Percentiles rank a stretch among this genome's conserved stretches.
These are phyloP conservation scores for Suillus hirtellus DNA, from an alignment of 768 basidiomycete species.

Conservation along the genomic window DNA sequence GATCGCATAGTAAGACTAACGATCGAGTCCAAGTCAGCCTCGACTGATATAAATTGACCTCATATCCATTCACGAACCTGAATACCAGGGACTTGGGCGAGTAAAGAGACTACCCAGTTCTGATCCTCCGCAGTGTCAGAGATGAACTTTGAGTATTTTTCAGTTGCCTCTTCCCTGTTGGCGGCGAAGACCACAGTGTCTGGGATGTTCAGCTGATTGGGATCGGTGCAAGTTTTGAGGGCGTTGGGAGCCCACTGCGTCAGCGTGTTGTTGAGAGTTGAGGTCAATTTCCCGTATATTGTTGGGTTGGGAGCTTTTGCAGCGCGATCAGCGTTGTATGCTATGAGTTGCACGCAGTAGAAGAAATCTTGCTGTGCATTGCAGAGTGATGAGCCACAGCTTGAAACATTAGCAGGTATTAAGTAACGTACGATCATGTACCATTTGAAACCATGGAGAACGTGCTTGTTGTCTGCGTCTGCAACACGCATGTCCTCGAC, in stretches of 20 bases:
- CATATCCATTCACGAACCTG: constrained; percentile 8
- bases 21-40: not conserved
- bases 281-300: constrained; percentile 9
- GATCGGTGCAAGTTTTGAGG: constrained; percentile 11
- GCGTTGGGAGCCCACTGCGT: constrained; percentile 8
- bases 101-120: constrained; percentile 14
- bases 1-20: constrained; percentile 1
- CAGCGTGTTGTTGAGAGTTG: constrained; percentile 4
- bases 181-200: constrained; percentile 12
- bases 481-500: constrained; percentile 12
- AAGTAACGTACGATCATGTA: constrained; percentile 12
- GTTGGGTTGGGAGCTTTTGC: constrained; percentile 12
- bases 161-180: constrained; percentile 5
- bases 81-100: constrained; percentile 18
- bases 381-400: not conserved
- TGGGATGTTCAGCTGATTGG: constrained; percentile 11
- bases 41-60: not conserved
- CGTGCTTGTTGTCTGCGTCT: constrained; percentile 3
- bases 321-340: constrained; percentile 16
- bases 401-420: not conserved
- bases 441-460: constrained; percentile 16
- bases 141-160: constrained; percentile 15
- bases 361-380: constrained; percentile 17
- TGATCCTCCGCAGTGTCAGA: constrained; percentile 6
- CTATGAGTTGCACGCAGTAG: constrained; percentile 15